phyloP scores from a whole-genome alignment of 805 yeast genomes.

The Huiozyma naganishii region DNA sequence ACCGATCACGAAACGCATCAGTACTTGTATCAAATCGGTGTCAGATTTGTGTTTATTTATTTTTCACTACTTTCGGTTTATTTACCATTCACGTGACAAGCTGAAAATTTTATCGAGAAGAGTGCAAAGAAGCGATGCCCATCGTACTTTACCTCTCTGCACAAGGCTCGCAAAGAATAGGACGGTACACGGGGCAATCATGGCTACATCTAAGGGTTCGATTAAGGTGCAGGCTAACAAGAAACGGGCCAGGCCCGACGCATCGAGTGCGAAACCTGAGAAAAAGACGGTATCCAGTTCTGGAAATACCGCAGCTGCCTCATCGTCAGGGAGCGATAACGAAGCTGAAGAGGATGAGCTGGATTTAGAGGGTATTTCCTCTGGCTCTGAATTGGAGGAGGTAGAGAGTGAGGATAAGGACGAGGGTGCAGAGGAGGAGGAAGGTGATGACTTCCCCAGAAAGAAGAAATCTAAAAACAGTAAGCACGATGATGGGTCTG shows the following conservation, averaged over 20 bases:
- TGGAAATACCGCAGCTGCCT: background rate
- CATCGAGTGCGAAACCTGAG: background rate
- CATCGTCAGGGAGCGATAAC: background rate
- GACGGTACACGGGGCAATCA: background rate
- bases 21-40: no score
- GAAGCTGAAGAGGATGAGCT: slow-evolving; percentile 11
- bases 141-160: background rate
- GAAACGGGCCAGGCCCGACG: background rate
- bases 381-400: slow-evolving; percentile 16
- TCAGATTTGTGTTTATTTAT: no score
- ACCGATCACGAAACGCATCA: no score
- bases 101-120: no score
- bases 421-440: slow-evolving; percentile 19
- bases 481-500: slow-evolving; percentile 59
- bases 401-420: slow-evolving; percentile 16
- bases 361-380: slow-evolving; percentile 12
- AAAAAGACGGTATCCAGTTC: background rate
- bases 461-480: slow-evolving; percentile 47
- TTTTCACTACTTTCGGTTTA: no score
- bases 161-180: background rate
- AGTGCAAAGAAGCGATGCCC: background rate
- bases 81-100: no score
- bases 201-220: background rate
- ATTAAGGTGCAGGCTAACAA: background rate
- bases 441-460: slow-evolving; percentile 33